Conservation (phyloP, 352 stramenopile genomes). For the Phytophthora fragariae region DNA sequence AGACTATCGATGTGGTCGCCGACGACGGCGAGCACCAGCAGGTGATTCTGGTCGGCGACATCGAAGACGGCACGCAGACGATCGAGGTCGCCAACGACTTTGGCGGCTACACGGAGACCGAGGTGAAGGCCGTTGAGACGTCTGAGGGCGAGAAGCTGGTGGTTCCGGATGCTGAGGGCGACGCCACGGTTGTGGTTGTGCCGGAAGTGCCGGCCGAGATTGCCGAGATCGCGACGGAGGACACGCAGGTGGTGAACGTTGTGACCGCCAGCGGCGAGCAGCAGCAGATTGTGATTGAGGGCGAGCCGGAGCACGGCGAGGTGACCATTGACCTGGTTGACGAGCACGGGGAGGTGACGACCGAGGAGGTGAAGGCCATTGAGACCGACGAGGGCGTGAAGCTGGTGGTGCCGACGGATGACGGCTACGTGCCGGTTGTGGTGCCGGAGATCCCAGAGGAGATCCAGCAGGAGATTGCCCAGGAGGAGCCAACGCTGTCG, state of each 20-base stretch:
- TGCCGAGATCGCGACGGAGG: slow-evolving; percentile 10
- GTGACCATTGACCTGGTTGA: slow-evolving; percentile 18
- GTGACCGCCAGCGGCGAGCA: slow-evolving; percentile 9
- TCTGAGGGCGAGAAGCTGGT: slow-evolving; percentile 7
- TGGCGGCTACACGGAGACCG: slow-evolving; percentile 6
- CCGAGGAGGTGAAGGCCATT: slow-evolving; percentile 1
- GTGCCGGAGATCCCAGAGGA: slow-evolving; percentile 6
- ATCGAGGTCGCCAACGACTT: slow-evolving; percentile 16
- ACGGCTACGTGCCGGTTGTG: slow-evolving; percentile 10
- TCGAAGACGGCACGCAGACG: slow-evolving; percentile 15
- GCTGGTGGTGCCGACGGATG: slow-evolving; percentile 9
- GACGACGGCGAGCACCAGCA: slow-evolving; percentile 7
- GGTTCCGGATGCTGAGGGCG: slow-evolving; percentile 10
- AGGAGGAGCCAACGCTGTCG: too few species aligned
- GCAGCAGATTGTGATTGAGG: slow-evolving; percentile 20
- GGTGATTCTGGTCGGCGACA: slow-evolving; percentile 12
- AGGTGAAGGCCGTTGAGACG: slow-evolving; percentile 20
- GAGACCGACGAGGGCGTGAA: slow-evolving; percentile 14
- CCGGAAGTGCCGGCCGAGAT: slow-evolving; percentile 25
- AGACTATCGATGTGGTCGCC: slow-evolving; percentile 18
- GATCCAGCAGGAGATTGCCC: too few species aligned
- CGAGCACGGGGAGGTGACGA: slow-evolving; percentile 13
- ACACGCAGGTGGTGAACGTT: slow-evolving; percentile 18
- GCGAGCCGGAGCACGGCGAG: slow-evolving; percentile 16
- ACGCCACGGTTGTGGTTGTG: slow-evolving; percentile 7